Conservation (phyloP, 768 basidiomycete species). For the Kwoniella sp. region DNA sequence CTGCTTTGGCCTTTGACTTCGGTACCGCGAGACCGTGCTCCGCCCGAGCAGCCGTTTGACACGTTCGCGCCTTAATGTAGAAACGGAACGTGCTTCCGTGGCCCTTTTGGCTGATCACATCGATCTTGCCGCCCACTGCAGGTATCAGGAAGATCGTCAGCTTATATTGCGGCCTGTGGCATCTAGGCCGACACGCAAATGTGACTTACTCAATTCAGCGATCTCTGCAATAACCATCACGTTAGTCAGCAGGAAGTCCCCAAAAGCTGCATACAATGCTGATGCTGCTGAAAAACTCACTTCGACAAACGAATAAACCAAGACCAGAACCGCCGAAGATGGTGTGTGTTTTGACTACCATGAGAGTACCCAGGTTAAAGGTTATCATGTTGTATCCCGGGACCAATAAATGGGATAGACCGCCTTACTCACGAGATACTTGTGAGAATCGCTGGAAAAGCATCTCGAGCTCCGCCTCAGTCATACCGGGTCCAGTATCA, state of each 20-base stretch:
- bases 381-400: neutral
- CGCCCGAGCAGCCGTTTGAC: neutral
- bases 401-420: too few relatives aligned
- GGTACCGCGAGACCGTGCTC: neutral
- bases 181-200: neutral
- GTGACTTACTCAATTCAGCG: slow-evolving; percentile 36
- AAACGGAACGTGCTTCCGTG: slow-evolving; percentile 58
- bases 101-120: slow-evolving; percentile 56
- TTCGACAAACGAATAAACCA: slow-evolving; percentile 58
- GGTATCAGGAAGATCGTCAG: slow-evolving; percentile 6
- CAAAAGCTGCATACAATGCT: too few relatives aligned
- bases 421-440: slow-evolving; percentile 47
- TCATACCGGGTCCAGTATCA: slow-evolving; percentile 58
- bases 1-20: neutral
- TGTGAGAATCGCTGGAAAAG: slow-evolving; percentile 59
- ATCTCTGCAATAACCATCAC: slow-evolving; percentile 33
- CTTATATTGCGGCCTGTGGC: neutral
- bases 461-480: slow-evolving; percentile 55
- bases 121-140: slow-evolving; percentile 56
- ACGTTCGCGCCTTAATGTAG: slow-evolving; percentile 51
- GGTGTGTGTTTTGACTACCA: slow-evolving; percentile 46
- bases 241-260: neutral
- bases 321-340: slow-evolving; percentile 55
- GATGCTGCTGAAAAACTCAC: slow-evolving; percentile 41
- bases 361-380: neutral